These are phyloP conservation scores for Infundibulicybe gibba DNA, from an alignment of 768 basidiomycete genomes.

Conservation along the genomic window DNA sequence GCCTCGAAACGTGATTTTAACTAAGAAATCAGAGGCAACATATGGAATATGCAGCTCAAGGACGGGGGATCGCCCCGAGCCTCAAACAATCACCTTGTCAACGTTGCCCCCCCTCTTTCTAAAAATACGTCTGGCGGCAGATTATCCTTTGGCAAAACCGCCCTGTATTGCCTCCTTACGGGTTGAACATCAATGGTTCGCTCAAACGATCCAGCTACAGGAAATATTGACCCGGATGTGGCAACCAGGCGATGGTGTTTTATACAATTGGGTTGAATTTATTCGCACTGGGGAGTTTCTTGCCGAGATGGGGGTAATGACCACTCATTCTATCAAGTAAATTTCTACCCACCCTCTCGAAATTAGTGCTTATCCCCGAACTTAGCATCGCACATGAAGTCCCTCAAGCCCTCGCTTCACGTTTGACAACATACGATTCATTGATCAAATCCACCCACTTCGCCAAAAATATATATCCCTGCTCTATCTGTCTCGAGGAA, in stretches of 20 bases:
- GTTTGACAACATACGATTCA: constrained; percentile 47
- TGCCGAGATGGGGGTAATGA: constrained; percentile 33
- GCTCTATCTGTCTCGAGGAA: constrained; percentile 72
- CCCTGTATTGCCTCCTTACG: constrained; percentile 55
- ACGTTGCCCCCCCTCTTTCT: constrained; percentile 64
- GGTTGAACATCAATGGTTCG: constrained; percentile 58
- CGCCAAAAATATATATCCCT: constrained; percentile 60
- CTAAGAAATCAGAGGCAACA: constrained; percentile 14
- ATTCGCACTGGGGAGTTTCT: constrained; percentile 68
- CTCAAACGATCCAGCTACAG: constrained; percentile 32
- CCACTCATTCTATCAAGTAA: constrained; percentile 33
- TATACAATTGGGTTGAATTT: constrained; percentile 73
- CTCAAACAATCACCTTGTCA: constrained; percentile 20
- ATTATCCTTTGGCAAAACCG: constrained; percentile 51
- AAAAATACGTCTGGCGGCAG: constrained; percentile 44
- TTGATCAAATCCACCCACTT: constrained; percentile 50
- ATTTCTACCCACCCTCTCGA: constrained; percentile 12
- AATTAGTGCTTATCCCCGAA: constrained; percentile 4
- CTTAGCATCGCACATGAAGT: constrained; percentile 53
- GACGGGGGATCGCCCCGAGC: background rate
- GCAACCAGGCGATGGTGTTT: constrained; percentile 54
- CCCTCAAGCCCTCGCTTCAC: constrained; percentile 45
- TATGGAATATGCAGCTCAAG: too few relatives aligned
- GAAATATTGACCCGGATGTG: constrained; percentile 49
- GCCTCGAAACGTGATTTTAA: constrained; percentile 34